Evolutionary conservation across 1,284 basidiomycete species (phyloP).

Genomic region (Macrocystidia cucumis): DNA sequence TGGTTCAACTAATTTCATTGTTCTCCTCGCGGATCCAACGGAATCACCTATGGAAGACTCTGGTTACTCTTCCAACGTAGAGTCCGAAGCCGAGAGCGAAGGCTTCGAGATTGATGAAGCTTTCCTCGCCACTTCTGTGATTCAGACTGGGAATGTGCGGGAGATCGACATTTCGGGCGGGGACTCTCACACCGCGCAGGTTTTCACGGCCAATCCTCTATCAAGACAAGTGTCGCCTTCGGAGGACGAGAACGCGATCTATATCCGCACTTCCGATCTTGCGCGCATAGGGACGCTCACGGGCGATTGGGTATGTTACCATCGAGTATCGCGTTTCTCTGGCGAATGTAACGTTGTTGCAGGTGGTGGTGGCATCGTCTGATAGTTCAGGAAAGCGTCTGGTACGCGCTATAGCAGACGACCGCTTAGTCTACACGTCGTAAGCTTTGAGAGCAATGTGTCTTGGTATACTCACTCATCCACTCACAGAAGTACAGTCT

Average conservation of each 20-base stretch:
- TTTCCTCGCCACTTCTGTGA: slow-evolving; percentile 55
- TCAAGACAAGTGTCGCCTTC: slow-evolving; percentile 19
- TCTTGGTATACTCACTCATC: slow-evolving; percentile 6
- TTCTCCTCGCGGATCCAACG: slow-evolving; percentile 28
- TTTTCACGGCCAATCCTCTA: slow-evolving; percentile 23
- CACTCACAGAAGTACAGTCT: slow-evolving; percentile 26
- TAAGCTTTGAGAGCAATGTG: too few species aligned
- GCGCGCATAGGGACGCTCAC: slow-evolving; percentile 71
- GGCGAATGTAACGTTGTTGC: too few species aligned
- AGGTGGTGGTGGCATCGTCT: too few species aligned
- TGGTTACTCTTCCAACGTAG: slow-evolving; percentile 10
- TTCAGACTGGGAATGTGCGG: slow-evolving; percentile 8
- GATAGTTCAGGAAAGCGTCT: slow-evolving; percentile 37
- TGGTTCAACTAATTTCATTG: slow-evolving; percentile 50
- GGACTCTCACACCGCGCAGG: slow-evolving; percentile 5
- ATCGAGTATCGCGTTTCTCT: not conserved
- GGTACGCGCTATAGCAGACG: slow-evolving; percentile 50
- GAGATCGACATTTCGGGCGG: slow-evolving; percentile 8
- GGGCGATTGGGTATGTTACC: slow-evolving; percentile 77
- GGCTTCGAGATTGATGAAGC: slow-evolving; percentile 61
- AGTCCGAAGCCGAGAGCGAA: slow-evolving; percentile 27
- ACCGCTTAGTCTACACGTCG: slow-evolving; percentile 28
- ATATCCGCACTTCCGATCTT: slow-evolving; percentile 56
- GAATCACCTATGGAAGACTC: slow-evolving; percentile 9
- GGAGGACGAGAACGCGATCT: slow-evolving; percentile 45